phyloP scores from a whole-genome alignment of 2,329 filamentous ascomycete genomes.

The Malbranchea cinnamomea region DNA sequence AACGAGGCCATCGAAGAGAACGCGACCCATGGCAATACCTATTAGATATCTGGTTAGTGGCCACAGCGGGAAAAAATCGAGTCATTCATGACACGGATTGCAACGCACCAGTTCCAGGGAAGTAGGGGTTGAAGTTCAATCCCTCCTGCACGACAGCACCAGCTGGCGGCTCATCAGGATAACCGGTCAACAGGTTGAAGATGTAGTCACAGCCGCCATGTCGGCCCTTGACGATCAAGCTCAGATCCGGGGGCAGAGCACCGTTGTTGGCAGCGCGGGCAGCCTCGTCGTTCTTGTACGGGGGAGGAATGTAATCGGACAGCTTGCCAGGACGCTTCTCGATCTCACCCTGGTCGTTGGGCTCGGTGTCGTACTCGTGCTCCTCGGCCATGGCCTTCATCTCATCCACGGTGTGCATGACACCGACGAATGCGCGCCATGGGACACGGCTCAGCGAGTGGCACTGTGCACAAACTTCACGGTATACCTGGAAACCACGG shows the following conservation, averaged over 20 bases:
- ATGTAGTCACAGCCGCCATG: conserved; percentile 98
- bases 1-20: conserved; percentile 91
- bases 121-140: conserved; percentile 99
- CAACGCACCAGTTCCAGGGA: conserved; percentile 72
- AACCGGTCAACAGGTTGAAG: conserved; percentile 91
- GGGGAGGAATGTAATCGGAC: conserved; percentile 85
- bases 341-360: conserved; percentile 94
- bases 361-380: conserved; percentile 96
- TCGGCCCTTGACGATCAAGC: conserved; percentile 90
- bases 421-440: conserved; percentile 82
- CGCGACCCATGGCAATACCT: conserved; percentile 92
- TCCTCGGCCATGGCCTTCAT: conserved; percentile 95
- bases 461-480: conserved; percentile 93
- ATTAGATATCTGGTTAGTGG: conserved; percentile 8
- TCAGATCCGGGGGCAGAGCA: conserved; percentile 93
- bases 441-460: conserved; percentile 91
- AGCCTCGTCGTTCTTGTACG: conserved; percentile 99
- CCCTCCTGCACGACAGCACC: conserved; percentile 73
- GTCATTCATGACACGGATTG: conserved; percentile 1
- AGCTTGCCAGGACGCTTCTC: conserved; percentile 98
- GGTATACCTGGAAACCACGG: conserved; percentile 98
- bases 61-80: neutral
- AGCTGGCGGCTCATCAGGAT: conserved; percentile 89
- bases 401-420: conserved; percentile 89
- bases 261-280: conserved; percentile 96